A percentile compares a stretch with the other conserved stretches of the same genome.
Evolutionary conservation across 495 filamentous ascomycete species (phyloP).

Genomic region (Aspergillus baeticus): DNA sequence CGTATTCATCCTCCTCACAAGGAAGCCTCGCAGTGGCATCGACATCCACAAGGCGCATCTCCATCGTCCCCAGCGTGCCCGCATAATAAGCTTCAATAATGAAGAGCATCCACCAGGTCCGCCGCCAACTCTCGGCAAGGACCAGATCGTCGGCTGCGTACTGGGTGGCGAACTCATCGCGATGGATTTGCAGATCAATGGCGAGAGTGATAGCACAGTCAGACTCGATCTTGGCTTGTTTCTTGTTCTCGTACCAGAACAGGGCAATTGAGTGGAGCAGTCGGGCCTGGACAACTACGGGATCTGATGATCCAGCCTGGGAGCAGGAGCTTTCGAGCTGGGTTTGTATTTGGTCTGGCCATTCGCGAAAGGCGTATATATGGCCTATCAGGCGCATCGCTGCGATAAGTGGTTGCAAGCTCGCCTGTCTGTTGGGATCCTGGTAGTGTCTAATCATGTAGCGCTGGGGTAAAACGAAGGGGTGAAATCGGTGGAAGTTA

Average conservation of each 20-base stretch:
- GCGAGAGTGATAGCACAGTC: background rate
- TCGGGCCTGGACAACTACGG: conserved; percentile 28
- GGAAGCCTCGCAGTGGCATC: conserved; percentile 63
- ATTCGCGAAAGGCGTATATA: conserved; percentile 22
- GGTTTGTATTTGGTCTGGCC: background rate
- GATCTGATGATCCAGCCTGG: conserved; percentile 21
- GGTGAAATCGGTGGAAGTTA: conserved; percentile 30
- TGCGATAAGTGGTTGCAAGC: conserved; percentile 21
- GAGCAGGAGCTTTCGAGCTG: no score
- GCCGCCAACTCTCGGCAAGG: conserved; percentile 31
- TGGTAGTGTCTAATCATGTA: conserved; percentile 18
- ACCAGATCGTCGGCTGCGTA: conserved; percentile 24
- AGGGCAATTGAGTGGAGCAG: conserved; percentile 32
- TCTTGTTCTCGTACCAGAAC: conserved; percentile 32
- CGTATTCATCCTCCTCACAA: conserved; percentile 73
- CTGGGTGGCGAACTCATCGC: conserved; percentile 16
- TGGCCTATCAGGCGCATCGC: conserved; percentile 25
- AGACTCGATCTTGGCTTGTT: conserved; percentile 22
- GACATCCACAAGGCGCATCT: conserved; percentile 55
- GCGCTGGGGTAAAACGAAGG: conserved; percentile 23
- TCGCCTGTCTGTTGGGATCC: conserved; percentile 20
- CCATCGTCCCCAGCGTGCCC: conserved; percentile 29
- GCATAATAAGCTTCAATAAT: conserved; percentile 30
- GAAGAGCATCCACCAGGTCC: conserved; percentile 40
- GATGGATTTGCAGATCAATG: conserved; percentile 26